A percentile compares a stretch with the other conserved stretches of the same genome.
phyloP scores from a whole-genome alignment of 1,284 basidiomycete genomes.

The Anthracocystis panici-leucophaei region DNA sequence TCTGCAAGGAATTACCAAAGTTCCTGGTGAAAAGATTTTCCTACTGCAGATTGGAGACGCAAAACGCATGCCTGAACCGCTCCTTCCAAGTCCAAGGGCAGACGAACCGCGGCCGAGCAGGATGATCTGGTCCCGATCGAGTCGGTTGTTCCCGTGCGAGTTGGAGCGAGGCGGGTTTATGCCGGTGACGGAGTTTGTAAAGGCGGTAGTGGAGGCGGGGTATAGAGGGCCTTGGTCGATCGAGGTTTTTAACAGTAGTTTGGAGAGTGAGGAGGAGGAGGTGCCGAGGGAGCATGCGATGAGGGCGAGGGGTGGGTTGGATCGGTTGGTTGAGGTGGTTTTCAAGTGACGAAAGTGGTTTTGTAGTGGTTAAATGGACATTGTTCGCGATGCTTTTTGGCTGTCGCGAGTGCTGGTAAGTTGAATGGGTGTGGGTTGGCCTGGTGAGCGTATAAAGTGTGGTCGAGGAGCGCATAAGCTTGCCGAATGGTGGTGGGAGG shows the following conservation, averaged over 20 bases:
- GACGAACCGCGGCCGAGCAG: constrained; percentile 63
- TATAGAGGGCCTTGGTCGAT: constrained; percentile 68
- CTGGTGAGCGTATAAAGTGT: too few relatives aligned
- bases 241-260: constrained; percentile 69
- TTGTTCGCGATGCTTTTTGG: too few relatives aligned
- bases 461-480: too few relatives aligned
- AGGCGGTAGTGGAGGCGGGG: constrained; percentile 58
- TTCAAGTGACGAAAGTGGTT: not conserved
- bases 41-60: constrained; percentile 45
- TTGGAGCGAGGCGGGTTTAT: constrained; percentile 66
- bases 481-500: too few relatives aligned
- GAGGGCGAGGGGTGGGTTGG: constrained; percentile 44
- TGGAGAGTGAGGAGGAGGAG: constrained; percentile 26
- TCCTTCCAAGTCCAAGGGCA: constrained; percentile 43
- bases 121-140: constrained; percentile 69
- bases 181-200: constrained; percentile 66
- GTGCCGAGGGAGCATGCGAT: constrained; percentile 59
- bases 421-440: too few relatives aligned
- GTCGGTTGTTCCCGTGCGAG: constrained; percentile 69
- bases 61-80: constrained; percentile 6
- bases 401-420: too few relatives aligned
- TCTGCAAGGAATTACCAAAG: not conserved
- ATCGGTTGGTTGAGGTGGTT: constrained; percentile 22
- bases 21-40: constrained; percentile 32
- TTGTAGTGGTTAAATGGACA: too few relatives aligned